These are phyloP conservation scores for Calvatia gigantea DNA, from an alignment of 768 basidiomycete genomes.

Conservation along the genomic window DNA sequence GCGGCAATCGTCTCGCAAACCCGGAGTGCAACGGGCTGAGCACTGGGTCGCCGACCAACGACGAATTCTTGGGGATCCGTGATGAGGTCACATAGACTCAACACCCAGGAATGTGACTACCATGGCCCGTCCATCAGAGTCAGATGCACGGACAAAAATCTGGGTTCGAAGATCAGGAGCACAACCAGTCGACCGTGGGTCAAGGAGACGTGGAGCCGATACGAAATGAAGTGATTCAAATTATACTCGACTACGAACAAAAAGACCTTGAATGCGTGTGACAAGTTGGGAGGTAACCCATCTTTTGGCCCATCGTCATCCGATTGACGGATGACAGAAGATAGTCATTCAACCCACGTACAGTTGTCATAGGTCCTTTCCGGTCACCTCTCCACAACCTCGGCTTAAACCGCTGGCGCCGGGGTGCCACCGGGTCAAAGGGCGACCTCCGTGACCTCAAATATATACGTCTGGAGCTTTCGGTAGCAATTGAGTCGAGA, in stretches of 20 bases:
- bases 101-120: constrained; percentile 97
- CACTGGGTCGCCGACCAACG: constrained; percentile 87
- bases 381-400: constrained; percentile 85
- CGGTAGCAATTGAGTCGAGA: not conserved
- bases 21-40: constrained; percentile 95
- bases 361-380: constrained; percentile 87
- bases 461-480: constrained; percentile 77
- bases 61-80: constrained; percentile 86
- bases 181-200: not conserved
- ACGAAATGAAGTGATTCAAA: not conserved
- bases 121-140: constrained; percentile 91
- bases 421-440: constrained; percentile 55
- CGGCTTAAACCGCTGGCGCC: constrained; percentile 73
- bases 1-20: constrained; percentile 32
- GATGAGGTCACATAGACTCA: constrained; percentile 88
- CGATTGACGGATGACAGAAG: constrained; percentile 89
- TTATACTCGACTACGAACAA: not conserved
- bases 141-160: constrained; percentile 95
- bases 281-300: constrained; percentile 24
- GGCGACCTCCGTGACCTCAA: constrained; percentile 91
- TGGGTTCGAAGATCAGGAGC: constrained; percentile 26
- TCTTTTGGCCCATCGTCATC: constrained; percentile 98
- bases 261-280: constrained; percentile 9
- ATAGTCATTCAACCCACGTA: constrained; percentile 90
- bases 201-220: not conserved